Percentiles rank a stretch among this genome's conserved stretches.
Evolutionary conservation across 768 basidiomycete genomes (phyloP).

Genomic region (Leccinum uliginosum): DNA sequence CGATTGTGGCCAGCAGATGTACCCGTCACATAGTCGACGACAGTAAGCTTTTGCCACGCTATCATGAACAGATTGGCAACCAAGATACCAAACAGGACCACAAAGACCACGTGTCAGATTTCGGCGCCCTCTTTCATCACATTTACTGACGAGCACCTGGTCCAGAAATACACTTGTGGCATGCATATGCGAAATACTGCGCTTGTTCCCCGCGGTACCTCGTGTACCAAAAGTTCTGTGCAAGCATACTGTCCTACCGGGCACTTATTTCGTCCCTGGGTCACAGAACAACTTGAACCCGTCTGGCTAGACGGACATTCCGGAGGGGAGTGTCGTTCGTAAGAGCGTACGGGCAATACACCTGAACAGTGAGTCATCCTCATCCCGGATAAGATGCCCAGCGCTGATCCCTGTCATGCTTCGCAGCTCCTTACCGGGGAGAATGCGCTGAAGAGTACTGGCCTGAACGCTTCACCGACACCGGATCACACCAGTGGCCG

Average conservation of each 20-base stretch:
- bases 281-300: constrained; percentile 1
- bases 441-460: too few species aligned
- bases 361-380: too few species aligned
- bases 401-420: not conserved
- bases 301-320: constrained; percentile 29
- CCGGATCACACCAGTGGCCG: constrained; percentile 33
- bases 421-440: constrained; percentile 42
- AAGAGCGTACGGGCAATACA: too few species aligned
- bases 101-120: constrained; percentile 34
- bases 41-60: too few species aligned
- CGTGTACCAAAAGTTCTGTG: constrained; percentile 35
- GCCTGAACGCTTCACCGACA: too few species aligned
- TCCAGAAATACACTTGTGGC: constrained; percentile 40
- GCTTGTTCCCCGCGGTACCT: constrained; percentile 36
- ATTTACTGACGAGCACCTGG: not conserved
- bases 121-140: too few species aligned
- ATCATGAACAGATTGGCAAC: too few species aligned
- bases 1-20: too few species aligned
- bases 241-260: constrained; percentile 33
- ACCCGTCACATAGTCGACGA: too few species aligned
- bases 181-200: constrained; percentile 43
- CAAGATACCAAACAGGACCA: too few species aligned
- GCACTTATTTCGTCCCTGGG: constrained; percentile 31
- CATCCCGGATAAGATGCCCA: too few species aligned
- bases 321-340: constrained; percentile 34